These are phyloP conservation scores for Pythium pyrilobum DNA, from an alignment of 352 stramenopile species.

Conservation along the genomic window DNA sequence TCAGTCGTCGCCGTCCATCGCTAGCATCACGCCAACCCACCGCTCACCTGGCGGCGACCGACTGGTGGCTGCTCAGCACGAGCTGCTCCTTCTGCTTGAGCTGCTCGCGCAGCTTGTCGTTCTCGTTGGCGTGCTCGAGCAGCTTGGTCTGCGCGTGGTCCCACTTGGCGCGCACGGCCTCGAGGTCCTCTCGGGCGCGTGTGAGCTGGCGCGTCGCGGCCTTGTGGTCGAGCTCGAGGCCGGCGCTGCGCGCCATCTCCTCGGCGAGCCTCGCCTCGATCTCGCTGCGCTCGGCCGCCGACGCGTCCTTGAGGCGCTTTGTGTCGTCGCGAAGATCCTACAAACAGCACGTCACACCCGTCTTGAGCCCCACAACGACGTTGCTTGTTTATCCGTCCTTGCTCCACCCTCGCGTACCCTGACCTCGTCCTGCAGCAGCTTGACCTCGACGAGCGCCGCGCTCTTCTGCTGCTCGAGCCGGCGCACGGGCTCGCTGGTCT, in stretches of 20 bases:
- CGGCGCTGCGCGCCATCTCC: conserved; percentile 31
- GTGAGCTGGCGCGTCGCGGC: conserved; percentile 35
- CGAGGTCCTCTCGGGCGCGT: conserved; percentile 43
- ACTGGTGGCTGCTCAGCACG: conserved; percentile 55
- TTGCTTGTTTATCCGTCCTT: not conserved
- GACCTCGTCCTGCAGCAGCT: conserved; percentile 55
- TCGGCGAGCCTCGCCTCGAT: conserved; percentile 45
- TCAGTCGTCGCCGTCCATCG: not conserved
- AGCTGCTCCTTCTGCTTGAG: conserved; percentile 70
- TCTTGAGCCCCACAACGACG: not conserved
- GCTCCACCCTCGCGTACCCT: conserved; percentile 23
- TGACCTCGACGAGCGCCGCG: conserved; percentile 48
- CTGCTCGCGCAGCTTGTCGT: conserved; percentile 57
- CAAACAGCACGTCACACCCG: no score
- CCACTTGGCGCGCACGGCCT: conserved; percentile 40
- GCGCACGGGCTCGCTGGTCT: conserved; percentile 36
- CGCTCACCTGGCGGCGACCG: conserved; percentile 46
- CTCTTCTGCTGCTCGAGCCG: conserved; percentile 54
- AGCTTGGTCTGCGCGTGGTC: conserved; percentile 58
- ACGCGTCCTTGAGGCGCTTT: conserved; percentile 25
- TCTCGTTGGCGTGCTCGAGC: conserved; percentile 41
- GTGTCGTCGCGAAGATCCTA: conserved; percentile 55
- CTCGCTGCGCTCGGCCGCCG: conserved; percentile 33
- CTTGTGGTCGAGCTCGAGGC: conserved; percentile 58
- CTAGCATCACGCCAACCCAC: no score